Base-by-base conservation (phyloP, 2,329 filamentous ascomycete genomes). In the Aspergillus intermedius region DNA sequence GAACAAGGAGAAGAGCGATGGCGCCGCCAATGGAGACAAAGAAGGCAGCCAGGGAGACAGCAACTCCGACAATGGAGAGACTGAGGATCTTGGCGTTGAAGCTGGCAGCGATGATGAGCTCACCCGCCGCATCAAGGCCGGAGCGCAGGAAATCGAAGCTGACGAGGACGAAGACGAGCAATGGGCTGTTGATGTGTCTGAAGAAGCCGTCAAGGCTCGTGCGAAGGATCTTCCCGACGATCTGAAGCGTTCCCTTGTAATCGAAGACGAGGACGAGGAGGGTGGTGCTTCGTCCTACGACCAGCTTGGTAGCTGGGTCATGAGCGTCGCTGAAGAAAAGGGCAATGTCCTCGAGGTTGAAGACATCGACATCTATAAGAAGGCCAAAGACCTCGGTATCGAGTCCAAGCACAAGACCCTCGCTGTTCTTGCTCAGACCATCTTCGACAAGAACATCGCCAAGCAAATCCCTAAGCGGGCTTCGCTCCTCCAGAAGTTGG, bases 171-270 rank as follows among this genome's bases (percentile, higher is more conserved):
- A 91, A 71, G 88, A 96, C 57, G 84, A 95, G 54, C 82, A 95
- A 58, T 98, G 93, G 93, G 88, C 91, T 54, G 88, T 97, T 51
- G 93, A 98, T 69, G 93, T 94, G 76, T 96, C 91, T 56, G 89
- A 91, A 69, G 90, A 90, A 69, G 93, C 93, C 57, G 87, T 97
- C 76, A 91, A 87, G 75, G 91, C 91, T 62, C 93, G 93, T 71
- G 88, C 91, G 68, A 87, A 91, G 71, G 85, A 90, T 57, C 86
- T 98, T 45, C 89, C 93, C n/a, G 85, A 84, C 58, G 93, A 97
- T 66, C 86, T 98, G 67, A 95, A 96, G 81, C 85, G 88, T 67
- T 87, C 89, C 66, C 84, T 97, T 57, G 88, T 87, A 62, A 79
- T 95, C 51, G 86, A 84, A 51, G 87, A 87, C 7, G 84, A 87